Conservation (phyloP, 345 rosid genomes). For the Euphorbia lathyris region DNA sequence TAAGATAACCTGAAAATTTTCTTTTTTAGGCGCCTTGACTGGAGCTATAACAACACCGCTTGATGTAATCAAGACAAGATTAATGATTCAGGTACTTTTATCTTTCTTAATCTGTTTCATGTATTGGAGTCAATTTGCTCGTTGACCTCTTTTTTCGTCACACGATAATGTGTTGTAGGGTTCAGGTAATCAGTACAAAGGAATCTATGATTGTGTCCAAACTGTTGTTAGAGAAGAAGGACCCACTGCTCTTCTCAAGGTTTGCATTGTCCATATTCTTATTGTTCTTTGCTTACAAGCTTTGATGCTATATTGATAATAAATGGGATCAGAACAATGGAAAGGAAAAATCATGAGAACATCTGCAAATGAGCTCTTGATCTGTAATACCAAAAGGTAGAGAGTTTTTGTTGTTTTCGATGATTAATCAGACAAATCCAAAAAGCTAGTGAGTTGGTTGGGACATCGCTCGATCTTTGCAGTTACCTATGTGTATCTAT, state of each 20-base stretch:
- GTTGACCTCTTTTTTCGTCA: not conserved
- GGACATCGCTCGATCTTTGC: no score
- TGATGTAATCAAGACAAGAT: conserved; percentile 92
- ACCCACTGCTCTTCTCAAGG: conserved; percentile 85
- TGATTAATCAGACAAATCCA: not conserved
- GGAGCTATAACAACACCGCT: conserved; percentile 98
- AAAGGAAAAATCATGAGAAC: not conserved
- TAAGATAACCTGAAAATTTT: not conserved
- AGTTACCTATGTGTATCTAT: no score
- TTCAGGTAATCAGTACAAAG: conserved; percentile 73
- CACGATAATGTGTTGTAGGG: conserved; percentile 42
- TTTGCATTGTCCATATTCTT: conserved; percentile 16
- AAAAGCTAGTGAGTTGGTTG: not conserved
- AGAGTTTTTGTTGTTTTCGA: not conserved
- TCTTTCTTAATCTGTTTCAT: conserved; percentile 4
- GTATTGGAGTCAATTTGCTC: not conserved
- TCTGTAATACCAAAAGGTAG: not conserved
- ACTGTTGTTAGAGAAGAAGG: conserved; percentile 85
- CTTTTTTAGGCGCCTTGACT: conserved; percentile 68
- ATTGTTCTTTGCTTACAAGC: not conserved
- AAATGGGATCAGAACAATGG: no score
- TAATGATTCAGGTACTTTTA: conserved; percentile 82
- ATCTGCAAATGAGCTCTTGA: not conserved
- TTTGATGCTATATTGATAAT: not conserved
- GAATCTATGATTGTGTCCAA: conserved; percentile 83